Conservation (phyloP, 2,329 filamentous ascomycete species). For the Ascochyta clinopodiicola region DNA sequence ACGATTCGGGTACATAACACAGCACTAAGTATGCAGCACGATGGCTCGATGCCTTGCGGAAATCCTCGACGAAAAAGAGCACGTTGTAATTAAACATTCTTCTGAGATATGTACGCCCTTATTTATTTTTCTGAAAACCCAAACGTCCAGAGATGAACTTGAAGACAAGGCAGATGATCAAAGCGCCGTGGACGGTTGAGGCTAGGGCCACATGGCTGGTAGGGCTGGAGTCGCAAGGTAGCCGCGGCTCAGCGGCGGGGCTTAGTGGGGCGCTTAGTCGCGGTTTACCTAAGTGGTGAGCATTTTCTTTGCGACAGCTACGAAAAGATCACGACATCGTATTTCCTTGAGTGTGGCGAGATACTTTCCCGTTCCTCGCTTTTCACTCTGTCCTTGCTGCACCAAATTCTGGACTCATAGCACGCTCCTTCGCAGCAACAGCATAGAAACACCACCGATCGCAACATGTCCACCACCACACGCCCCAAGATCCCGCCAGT, state of each 20-base stretch:
- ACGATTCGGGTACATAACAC: too few relatives aligned
- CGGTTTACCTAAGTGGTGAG: conserved; percentile 17
- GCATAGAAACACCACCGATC: conserved; percentile 7
- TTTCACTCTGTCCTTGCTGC: neutral
- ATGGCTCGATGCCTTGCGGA: too few relatives aligned
- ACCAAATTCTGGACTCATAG: neutral
- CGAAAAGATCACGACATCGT: conserved; percentile 18
- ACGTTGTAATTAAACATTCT: too few relatives aligned
- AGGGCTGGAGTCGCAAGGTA: conserved; percentile 11
- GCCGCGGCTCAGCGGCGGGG: conserved; percentile 18
- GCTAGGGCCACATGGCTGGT: neutral
- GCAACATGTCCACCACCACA: conserved; percentile 56
- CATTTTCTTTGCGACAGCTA: conserved; percentile 19
- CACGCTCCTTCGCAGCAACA: neutral
- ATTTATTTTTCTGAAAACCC: too few relatives aligned
- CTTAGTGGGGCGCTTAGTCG: conserved; percentile 13
- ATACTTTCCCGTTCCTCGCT: conserved; percentile 2
- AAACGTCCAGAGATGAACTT: neutral
- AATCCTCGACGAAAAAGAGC: too few relatives aligned
- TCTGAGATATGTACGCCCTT: too few relatives aligned
- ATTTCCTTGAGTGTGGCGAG: conserved; percentile 12
- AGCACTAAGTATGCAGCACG: too few relatives aligned
- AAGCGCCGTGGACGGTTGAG: neutral
- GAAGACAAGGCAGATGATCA: neutral
- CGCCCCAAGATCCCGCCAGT: conserved; percentile 60